phyloP scores from a whole-genome alignment of 441 rosid genomes.

The Theobroma grandiflorum region DNA sequence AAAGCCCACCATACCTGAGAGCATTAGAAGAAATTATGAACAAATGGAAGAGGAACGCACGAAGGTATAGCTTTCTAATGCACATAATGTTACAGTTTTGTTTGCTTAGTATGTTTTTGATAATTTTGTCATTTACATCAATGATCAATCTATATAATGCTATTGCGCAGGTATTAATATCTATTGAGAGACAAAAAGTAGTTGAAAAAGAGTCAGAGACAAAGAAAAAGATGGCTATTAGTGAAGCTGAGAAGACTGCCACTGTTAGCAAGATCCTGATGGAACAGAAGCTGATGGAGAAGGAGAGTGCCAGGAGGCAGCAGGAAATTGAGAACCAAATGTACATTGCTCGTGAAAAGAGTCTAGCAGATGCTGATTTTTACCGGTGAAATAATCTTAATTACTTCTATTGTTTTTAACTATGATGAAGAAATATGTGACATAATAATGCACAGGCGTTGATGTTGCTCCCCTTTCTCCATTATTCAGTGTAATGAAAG shows the following conservation, averaged over 20 bases:
- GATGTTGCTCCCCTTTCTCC: conserved; percentile 10
- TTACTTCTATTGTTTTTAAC: not conserved
- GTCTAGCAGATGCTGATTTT: conserved; percentile 70
- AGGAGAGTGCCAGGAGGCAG: conserved; percentile 75
- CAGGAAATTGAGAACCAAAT: conserved; percentile 85
- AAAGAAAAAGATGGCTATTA: conserved; percentile 80
- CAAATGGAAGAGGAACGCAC: conserved; percentile 97
- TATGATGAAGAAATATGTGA: not conserved
- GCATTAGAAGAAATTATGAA: conserved; percentile 81
- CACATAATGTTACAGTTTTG: not conserved
- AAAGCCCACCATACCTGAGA: conserved; percentile 81
- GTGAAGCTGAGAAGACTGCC: conserved; percentile 89
- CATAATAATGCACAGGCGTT: conserved; percentile 11
- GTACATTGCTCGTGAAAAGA: conserved; percentile 81
- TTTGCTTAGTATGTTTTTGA: not conserved
- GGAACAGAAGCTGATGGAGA: conserved; percentile 89
- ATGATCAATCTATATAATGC: not conserved
- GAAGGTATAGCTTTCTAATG: conserved; percentile 54
- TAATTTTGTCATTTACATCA: not conserved
- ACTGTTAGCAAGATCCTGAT: conserved; percentile 82
- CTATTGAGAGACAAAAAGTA: conserved; percentile 81
- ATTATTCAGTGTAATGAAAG: conserved; percentile 60
- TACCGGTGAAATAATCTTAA: conserved; percentile 59
- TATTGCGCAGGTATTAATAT: conserved; percentile 71
- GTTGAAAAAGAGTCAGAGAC: conserved; percentile 94